Evolutionary conservation across 2,329 filamentous ascomycete species (phyloP).

Genomic region (Fragosphaeria purpurea): DNA sequence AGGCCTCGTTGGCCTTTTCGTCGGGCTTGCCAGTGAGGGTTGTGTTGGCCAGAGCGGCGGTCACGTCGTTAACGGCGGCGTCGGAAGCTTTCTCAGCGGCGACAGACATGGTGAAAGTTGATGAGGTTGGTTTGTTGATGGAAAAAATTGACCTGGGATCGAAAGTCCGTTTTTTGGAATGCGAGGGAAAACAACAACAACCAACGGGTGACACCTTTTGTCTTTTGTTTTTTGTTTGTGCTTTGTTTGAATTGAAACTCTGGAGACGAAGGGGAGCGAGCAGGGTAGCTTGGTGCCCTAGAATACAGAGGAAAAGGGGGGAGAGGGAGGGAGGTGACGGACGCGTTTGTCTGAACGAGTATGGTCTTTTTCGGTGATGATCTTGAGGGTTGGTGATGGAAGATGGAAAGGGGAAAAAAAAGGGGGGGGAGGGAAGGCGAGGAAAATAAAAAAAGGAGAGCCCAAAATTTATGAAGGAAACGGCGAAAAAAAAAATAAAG

Average conservation of each 20-base stretch:
- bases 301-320: conserved; percentile 33
- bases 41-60: conserved; percentile 63
- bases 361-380: conserved; percentile 27
- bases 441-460: conserved; percentile 22
- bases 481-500: conserved; percentile 8
- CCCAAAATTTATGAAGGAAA: conserved; percentile 12
- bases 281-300: conserved; percentile 92
- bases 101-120: conserved; percentile 67
- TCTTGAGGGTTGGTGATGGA: conserved; percentile 21
- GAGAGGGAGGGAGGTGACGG: conserved; percentile 9
- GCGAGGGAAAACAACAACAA: conserved; percentile 11
- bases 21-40: conserved; percentile 50
- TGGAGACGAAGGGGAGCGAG: conserved; percentile 57
- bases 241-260: conserved; percentile 37
- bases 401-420: conserved; percentile 23
- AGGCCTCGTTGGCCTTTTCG: conserved; percentile 70
- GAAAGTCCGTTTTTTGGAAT: conserved; percentile 25
- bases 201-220: conserved; percentile 31
- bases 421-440: conserved; percentile 19
- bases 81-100: conserved; percentile 57
- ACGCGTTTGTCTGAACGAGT: conserved; percentile 19
- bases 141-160: neutral
- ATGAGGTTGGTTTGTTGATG: conserved; percentile 3
- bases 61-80: conserved; percentile 63
- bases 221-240: conserved; percentile 18